Evolutionary conservation across 2,329 filamentous ascomycete species (phyloP).

Genomic region (Dothistroma pini): DNA sequence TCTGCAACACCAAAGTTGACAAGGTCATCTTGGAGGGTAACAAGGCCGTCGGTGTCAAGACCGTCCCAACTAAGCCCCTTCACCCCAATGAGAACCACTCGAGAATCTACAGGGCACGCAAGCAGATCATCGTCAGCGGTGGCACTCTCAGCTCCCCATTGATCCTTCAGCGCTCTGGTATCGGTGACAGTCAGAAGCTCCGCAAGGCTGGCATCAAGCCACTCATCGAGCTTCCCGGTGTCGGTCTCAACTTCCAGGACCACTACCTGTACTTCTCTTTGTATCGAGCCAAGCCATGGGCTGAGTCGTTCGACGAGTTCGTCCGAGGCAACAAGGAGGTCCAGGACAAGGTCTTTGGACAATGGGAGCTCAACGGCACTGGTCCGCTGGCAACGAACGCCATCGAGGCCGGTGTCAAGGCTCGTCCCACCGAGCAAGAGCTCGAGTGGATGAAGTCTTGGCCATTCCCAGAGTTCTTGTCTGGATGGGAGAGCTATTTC

Average conservation of each 20-base stretch:
- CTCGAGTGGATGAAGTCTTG: constrained; percentile 65
- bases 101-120: constrained; percentile 63
- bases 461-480: constrained; percentile 70
- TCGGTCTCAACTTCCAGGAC: constrained; percentile 74
- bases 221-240: constrained; percentile 66
- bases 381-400: constrained; percentile 74
- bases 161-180: constrained; percentile 71
- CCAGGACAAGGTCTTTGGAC: constrained; percentile 69
- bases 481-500: constrained; percentile 78
- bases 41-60: constrained; percentile 66
- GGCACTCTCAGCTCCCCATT: constrained; percentile 71
- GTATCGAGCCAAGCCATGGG: constrained; percentile 69
- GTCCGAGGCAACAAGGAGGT: constrained; percentile 67
- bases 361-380: constrained; percentile 76
- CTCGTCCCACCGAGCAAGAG: constrained; percentile 66
- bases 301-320: constrained; percentile 78
- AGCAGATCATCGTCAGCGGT: constrained; percentile 69
- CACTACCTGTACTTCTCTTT: constrained; percentile 69
- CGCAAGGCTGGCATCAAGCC: constrained; percentile 64
- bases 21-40: constrained; percentile 72
- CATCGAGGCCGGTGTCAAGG: constrained; percentile 76
- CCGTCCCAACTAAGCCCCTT: constrained; percentile 67
- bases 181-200: constrained; percentile 68
- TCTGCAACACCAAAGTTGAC: constrained; percentile 73
- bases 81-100: constrained; percentile 51